Conservation (phyloP, 495 filamentous ascomycete genomes). For the Cairneyella variabilis region DNA sequence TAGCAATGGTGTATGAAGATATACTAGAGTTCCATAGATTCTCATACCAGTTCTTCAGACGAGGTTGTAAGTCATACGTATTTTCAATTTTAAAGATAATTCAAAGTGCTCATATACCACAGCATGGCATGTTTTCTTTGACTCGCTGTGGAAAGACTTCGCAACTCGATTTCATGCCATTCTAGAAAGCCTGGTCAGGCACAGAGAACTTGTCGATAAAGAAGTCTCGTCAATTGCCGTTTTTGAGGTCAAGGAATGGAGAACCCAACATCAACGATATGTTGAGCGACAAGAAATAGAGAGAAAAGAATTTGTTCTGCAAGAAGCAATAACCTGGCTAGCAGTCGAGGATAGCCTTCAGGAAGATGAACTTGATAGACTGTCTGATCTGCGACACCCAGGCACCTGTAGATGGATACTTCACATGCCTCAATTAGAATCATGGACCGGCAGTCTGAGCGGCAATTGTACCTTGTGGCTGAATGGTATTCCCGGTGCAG, state of each 20-base stretch:
- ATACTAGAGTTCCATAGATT: slow-evolving; percentile 36
- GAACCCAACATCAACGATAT: not conserved
- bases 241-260: slow-evolving; percentile 18
- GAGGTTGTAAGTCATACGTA: slow-evolving; percentile 19
- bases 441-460: slow-evolving; percentile 9
- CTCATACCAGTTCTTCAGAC: slow-evolving; percentile 36
- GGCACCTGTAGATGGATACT: slow-evolving; percentile 20
- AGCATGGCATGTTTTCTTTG: slow-evolving; percentile 35
- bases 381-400: slow-evolving; percentile 1
- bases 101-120: not conserved
- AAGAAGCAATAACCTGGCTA: slow-evolving; percentile 18
- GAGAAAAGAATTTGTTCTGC: not conserved
- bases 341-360: not conserved
- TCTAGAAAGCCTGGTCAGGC: slow-evolving; percentile 26
- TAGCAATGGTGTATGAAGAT: slow-evolving; percentile 32
- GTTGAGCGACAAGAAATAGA: slow-evolving; percentile 7
- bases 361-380: slow-evolving; percentile 8
- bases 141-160: slow-evolving; percentile 30
- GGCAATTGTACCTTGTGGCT: slow-evolving; percentile 12
- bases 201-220: slow-evolving; percentile 29
- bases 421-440: not conserved
- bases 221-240: slow-evolving; percentile 31
- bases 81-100: not conserved
- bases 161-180: slow-evolving; percentile 28
- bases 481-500: slow-evolving; percentile 21